Conservation (phyloP, 768 basidiomycete species). For the Collybiopsis luxurians region DNA sequence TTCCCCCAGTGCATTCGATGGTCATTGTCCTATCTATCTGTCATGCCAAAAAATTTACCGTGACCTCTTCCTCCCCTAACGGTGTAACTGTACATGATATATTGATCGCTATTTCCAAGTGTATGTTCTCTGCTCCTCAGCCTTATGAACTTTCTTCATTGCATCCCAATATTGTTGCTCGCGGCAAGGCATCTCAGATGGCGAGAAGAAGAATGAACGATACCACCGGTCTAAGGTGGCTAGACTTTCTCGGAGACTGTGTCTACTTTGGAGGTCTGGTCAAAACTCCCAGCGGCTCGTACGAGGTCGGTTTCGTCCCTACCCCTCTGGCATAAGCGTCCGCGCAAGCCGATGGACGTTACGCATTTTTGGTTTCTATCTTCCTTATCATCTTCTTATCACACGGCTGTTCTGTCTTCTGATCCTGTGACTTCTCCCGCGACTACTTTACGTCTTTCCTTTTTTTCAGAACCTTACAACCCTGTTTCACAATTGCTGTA, state of each 20-base stretch:
- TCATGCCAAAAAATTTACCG: background rate
- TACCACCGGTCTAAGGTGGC: background rate
- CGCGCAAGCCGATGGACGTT: background rate
- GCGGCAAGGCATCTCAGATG: background rate
- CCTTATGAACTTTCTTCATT: background rate
- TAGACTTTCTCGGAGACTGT: background rate
- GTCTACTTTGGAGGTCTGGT: conserved; percentile 5
- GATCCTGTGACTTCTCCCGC: no score
- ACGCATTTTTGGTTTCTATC: no score
- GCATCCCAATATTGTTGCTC: background rate
- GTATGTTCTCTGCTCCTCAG: background rate
- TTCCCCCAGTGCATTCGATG: background rate
- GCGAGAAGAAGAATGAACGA: background rate
- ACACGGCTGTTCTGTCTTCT: no score
- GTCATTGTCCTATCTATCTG: background rate
- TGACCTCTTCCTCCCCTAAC: background rate
- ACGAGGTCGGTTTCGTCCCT: conserved; percentile 1
- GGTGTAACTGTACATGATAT: conserved; percentile 6
- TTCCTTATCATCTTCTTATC: no score
- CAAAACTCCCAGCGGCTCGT: background rate
- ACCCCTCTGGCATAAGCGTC: background rate
- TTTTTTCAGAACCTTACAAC: no score
- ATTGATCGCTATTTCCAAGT: background rate
- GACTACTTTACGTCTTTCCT: no score
- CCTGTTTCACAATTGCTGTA: no score